phyloP scores from a whole-genome alignment of 1,139 yeast species.

The Suhomyces taliae region DNA sequence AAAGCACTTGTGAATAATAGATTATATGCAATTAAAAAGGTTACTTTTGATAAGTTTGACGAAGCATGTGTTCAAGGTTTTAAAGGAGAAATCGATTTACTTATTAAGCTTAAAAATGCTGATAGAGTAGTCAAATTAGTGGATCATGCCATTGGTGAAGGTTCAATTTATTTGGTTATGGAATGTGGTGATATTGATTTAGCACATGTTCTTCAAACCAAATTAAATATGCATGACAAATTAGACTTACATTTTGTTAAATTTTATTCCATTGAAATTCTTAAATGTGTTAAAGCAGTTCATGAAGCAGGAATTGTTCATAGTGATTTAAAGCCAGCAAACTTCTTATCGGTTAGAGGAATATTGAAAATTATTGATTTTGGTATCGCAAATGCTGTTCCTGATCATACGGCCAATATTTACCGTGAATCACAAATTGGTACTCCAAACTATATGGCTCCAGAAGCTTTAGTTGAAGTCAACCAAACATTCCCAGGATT shows the following conservation, averaged over 20 bases:
- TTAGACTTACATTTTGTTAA: constrained; percentile 79
- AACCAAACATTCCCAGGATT: constrained; percentile 34
- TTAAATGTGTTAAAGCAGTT: constrained; percentile 83
- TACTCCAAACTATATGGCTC: constrained; percentile 98
- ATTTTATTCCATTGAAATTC: constrained; percentile 76
- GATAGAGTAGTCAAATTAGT: constrained; percentile 76
- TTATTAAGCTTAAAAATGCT: constrained; percentile 58
- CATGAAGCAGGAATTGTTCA: constrained; percentile 89
- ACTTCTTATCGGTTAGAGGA: constrained; percentile 85
- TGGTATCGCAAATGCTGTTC: constrained; percentile 94
- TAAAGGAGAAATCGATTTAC: constrained; percentile 84
- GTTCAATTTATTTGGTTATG: constrained; percentile 75
- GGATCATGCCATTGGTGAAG: constrained; percentile 69
- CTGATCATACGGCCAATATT: constrained; percentile 87
- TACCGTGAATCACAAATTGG: constrained; percentile 92
- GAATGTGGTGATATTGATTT: constrained; percentile 94
- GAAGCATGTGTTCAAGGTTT: constrained; percentile 71
- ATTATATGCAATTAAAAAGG: constrained; percentile 80
- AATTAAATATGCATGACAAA: constrained; percentile 44
- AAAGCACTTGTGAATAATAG: constrained; percentile 52
- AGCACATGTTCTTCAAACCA: constrained; percentile 72
- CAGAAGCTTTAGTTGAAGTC: constrained; percentile 82
- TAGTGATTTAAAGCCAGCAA: constrained; percentile 94
- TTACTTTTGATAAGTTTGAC: constrained; percentile 78
- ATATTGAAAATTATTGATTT: constrained; percentile 86